Conservation (phyloP, 1,284 basidiomycete species). For the Takashimella tepidaria region DNA sequence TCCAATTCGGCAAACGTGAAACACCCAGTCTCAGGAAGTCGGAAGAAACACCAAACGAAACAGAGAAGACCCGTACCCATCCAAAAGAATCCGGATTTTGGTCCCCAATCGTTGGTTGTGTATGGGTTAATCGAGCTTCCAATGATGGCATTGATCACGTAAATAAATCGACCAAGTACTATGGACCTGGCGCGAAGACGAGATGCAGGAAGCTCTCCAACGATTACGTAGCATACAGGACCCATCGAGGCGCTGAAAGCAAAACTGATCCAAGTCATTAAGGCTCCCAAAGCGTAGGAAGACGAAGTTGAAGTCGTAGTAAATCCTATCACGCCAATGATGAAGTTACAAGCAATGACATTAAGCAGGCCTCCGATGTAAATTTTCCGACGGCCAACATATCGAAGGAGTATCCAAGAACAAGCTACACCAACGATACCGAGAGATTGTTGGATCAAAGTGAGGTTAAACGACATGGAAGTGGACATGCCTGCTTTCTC, state of each 20-base stretch:
- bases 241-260: too few species aligned
- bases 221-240: constrained; percentile 1
- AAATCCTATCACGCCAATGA: constrained; percentile 46
- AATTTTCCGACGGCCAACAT: constrained; percentile 40
- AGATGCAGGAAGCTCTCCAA: constrained; percentile 43
- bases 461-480: constrained; percentile 31
- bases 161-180: constrained; percentile 49
- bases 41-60: constrained; percentile 25
- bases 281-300: constrained; percentile 1
- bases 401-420: constrained; percentile 36
- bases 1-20: constrained; percentile 43
- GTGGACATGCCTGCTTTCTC: constrained; percentile 36
- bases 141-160: constrained; percentile 36
- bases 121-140: neutral
- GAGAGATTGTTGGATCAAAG: constrained; percentile 34
- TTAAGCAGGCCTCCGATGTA: constrained; percentile 43
- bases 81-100: constrained; percentile 45
- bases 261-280: too few species aligned
- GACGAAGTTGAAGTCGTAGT: too few species aligned
- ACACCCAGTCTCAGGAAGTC: constrained; percentile 44
- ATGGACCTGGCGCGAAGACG: constrained; percentile 47
- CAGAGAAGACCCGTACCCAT: constrained; percentile 26
- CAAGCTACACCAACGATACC: constrained; percentile 33
- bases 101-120: constrained; percentile 23
- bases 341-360: constrained; percentile 40